Conservation (phyloP, 352 stramenopile species). For the Bremia lactucae region DNA sequence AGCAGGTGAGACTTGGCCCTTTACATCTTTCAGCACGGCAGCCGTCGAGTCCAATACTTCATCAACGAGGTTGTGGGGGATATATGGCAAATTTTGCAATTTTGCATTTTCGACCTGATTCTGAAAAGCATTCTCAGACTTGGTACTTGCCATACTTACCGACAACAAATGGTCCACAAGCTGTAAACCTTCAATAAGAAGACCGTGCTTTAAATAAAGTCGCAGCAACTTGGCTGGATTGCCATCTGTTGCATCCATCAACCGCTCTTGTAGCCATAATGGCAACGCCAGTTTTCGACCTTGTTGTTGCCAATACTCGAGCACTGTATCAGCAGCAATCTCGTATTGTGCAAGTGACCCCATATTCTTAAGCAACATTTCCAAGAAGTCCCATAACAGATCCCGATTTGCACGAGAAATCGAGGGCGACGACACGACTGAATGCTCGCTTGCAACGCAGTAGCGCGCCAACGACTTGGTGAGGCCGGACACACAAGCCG, state of each 20-base stretch:
- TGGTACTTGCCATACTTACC: slow-evolving; percentile 9
- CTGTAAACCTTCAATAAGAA: slow-evolving; percentile 51
- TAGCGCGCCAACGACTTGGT: slow-evolving; percentile 60
- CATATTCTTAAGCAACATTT: slow-evolving; percentile 31
- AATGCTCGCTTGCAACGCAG: slow-evolving; percentile 41
- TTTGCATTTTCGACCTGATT: slow-evolving; percentile 18
- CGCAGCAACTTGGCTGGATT: slow-evolving; percentile 48
- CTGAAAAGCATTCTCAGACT: slow-evolving; percentile 18
- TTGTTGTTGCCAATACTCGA: slow-evolving; percentile 43
- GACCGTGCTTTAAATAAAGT: slow-evolving; percentile 46
- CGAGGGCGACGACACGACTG: slow-evolving; percentile 6
- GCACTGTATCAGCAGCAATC: slow-evolving; percentile 40
- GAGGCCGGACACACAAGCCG: slow-evolving; percentile 23
- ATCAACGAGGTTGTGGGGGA: slow-evolving; percentile 65
- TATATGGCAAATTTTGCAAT: slow-evolving; percentile 33
- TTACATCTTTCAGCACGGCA: slow-evolving; percentile 21
- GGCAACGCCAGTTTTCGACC: slow-evolving; percentile 44
- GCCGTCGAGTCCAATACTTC: slow-evolving; percentile 37
- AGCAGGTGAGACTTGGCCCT: slow-evolving; percentile 6
- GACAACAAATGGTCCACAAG: slow-evolving; percentile 34
- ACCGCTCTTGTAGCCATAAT: slow-evolving; percentile 36
- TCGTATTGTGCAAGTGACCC: slow-evolving; percentile 42
- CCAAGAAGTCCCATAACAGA: slow-evolving; percentile 47
- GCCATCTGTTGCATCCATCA: slow-evolving; percentile 26
- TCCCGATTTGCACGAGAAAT: slow-evolving; percentile 22